Evolutionary conservation across 2,329 filamentous ascomycete genomes (phyloP), one percentile per base, ranked within the genome.

Genomic region (Aspergillus hiratsukae): DNA sequence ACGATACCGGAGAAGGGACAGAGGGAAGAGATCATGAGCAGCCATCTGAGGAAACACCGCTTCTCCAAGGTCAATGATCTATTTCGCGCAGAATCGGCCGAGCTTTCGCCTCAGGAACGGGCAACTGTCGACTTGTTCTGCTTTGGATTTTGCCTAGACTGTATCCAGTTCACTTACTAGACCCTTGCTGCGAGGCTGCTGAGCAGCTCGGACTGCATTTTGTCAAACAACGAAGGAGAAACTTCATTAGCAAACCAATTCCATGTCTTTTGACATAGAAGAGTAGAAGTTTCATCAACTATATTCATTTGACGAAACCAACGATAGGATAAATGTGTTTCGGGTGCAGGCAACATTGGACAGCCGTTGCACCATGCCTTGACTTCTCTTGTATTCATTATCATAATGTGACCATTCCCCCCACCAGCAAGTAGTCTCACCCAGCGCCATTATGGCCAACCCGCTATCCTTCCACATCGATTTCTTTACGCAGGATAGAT

Each of bases 401-500:
- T 56, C 61, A 55, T 63, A 53, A 56, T 40, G 37, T 46, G 29
- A 51, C 48, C 17, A 23, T 25, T 21, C 11, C 37, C 49, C 23
- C 37, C 10, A 21, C 31, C 41, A 25, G 11, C 28, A 7, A 14
- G 35, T 25, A 37, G 27, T 40, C 35, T n/a, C 19, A 28, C 23
- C 40, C 29, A 27, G 21, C 49, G 19, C 19, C 35, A 45, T 14
- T 27, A 27, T 31, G 23, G 14, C 46, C 43, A 40, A 27, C 43
- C 31, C 31, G 28, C 23, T 35, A 27, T 51, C 14, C n/a, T 46
- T 48, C 48, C 35, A 28, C 27, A 45, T 25, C 17, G 19, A 29
- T 41, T 35, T 27, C 48, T 59, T 62, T 59, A 65, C 52, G 57
- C 57, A 27, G 67, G 61, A 76, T 89, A 93, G 66, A 96, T 84